Evolutionary conservation across 345 rosid genomes (phyloP), one percentile per base, ranked within the genome.

Genomic region (Isatis tinctoria): DNA sequence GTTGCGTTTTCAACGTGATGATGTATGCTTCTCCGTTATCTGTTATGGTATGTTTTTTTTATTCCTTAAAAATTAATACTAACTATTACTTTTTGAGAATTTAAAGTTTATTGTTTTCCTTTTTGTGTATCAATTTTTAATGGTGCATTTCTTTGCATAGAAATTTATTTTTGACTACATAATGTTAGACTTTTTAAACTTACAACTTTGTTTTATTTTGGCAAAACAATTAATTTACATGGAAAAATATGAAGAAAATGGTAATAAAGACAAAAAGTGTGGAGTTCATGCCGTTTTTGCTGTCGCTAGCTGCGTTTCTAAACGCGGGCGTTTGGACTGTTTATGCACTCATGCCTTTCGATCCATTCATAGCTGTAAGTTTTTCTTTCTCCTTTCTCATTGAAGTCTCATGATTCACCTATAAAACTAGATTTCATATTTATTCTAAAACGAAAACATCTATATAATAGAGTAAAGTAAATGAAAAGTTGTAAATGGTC

Each of bases 21-120:
- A 94, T 94, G 97, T 94, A 94, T 37, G 98, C 96, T 62, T 60
- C 98, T 5, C 97, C 98, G 0, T 71, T 94, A 18, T 83, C 91
- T 0, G 78, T 94, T 77, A 88, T 91, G 97, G 98, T 91, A 10
- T 67, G 86, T 79, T 9, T 41, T 13, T 22, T 6, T 16, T 59
- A 28, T 1, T 2, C 60, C 5, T 22, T 22, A n/a, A 14, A 13
- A 8, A 4, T 14, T 52, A 47, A 44, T 13, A n/a, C n/a, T n/a
- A 2, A 11, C 13, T 35, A 14, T n/a, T 41, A 41, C 24, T 44
- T 44, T 56, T 8, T 30, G 20, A 7, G 18, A 16, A 27, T 28
- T 13, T 13, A n/a, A 30, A 56, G 37, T 30, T 28, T n/a, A 30
- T 43, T 8, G 39, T 56, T 56, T 13, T 20, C 26, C 5, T 13